These are phyloP conservation scores for Xylariaceae sp. DNA, from an alignment of 2,329 filamentous ascomycete genomes.

Conservation along the genomic window DNA sequence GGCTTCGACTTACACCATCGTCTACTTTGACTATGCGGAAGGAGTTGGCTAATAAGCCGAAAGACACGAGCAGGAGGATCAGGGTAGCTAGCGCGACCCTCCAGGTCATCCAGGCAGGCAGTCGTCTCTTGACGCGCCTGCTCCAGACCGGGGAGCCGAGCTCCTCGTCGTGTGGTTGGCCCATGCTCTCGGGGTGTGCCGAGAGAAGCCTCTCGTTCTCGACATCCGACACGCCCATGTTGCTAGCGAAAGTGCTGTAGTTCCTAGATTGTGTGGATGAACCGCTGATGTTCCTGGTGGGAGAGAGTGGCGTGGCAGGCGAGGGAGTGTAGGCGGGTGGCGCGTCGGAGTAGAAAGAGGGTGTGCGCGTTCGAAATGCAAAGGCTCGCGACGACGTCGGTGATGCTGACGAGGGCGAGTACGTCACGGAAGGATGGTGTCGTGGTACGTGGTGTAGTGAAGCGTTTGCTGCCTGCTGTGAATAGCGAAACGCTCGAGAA, in stretches of 20 bases:
- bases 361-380: slow-evolving; percentile 15
- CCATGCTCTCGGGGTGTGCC: slow-evolving; percentile 44
- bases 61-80: slow-evolving; percentile 25
- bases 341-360: slow-evolving; percentile 34
- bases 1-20: slow-evolving; percentile 19
- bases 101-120: slow-evolving; percentile 26
- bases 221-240: slow-evolving; percentile 37
- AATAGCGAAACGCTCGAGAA: slow-evolving; percentile 9
- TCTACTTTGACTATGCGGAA: slow-evolving; percentile 19
- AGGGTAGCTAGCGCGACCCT: slow-evolving; percentile 23
- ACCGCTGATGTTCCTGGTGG: slow-evolving; percentile 2
- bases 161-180: slow-evolving; percentile 27
- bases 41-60: slow-evolving; percentile 27
- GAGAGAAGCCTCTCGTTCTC: slow-evolving; percentile 41
- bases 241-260: slow-evolving; percentile 41
- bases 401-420: slow-evolving; percentile 22
- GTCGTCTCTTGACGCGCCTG: slow-evolving; percentile 20
- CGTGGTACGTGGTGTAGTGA: slow-evolving; percentile 4
- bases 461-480: slow-evolving; percentile 10
- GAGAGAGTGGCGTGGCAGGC: slow-evolving; percentile 15
- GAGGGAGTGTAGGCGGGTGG: slow-evolving; percentile 49
- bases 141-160: slow-evolving; percentile 16
- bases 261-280: slow-evolving; percentile 20
- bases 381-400: slow-evolving; percentile 12
- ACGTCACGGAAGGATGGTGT: slow-evolving; percentile 14